Conservation (phyloP, 2,329 filamentous ascomycete genomes). For the Aspergillus costaricaensis region DNA sequence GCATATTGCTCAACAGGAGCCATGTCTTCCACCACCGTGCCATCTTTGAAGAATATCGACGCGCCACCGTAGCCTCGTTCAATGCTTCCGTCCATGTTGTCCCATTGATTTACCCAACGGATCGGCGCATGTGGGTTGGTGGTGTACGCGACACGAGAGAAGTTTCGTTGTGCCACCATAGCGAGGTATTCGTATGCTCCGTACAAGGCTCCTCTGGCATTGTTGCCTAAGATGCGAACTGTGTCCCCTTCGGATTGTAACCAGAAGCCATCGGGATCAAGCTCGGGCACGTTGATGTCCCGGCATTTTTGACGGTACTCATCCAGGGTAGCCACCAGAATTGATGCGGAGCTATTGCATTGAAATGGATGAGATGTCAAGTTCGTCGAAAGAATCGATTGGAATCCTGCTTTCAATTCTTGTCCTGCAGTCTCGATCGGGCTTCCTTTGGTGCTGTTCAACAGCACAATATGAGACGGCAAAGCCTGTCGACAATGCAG, state of each 20-base stretch:
- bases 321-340: conserved; percentile 36
- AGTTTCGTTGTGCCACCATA: conserved; percentile 62
- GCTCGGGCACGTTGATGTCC: conserved; percentile 22
- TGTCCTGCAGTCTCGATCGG: conserved; percentile 62
- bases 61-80: conserved; percentile 68
- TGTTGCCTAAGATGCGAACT: conserved; percentile 64
- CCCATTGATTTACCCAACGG: conserved; percentile 73
- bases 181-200: conserved; percentile 70
- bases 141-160: conserved; percentile 50
- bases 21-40: conserved; percentile 58
- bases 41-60: conserved; percentile 68
- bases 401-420: conserved; percentile 61
- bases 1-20: conserved; percentile 64
- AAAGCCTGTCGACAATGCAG: conserved; percentile 41
- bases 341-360: conserved; percentile 22
- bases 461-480: conserved; percentile 54
- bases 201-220: conserved; percentile 68
- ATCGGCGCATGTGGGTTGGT: conserved; percentile 63
- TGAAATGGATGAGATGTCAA: conserved; percentile 37
- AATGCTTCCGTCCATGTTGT: conserved; percentile 67
- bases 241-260: conserved; percentile 51
- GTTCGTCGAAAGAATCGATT: conserved; percentile 57
- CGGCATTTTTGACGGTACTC: conserved; percentile 30
- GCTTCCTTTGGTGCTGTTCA: conserved; percentile 57
- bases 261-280: conserved; percentile 58